Evolutionary conservation across 306 rosid species (phyloP).

Genomic region (Vigna angularis): DNA sequence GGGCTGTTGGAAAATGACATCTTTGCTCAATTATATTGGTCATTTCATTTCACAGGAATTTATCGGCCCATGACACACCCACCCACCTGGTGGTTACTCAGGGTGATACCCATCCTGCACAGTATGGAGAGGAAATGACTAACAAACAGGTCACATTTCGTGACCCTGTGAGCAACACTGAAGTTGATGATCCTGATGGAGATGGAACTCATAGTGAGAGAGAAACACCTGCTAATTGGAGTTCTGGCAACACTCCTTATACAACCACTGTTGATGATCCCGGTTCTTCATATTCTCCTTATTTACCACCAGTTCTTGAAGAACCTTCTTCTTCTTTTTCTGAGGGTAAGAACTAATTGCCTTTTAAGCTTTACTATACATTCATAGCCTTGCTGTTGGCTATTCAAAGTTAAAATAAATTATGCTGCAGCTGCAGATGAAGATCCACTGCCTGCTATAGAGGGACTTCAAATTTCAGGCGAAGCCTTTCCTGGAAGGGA

Average conservation of each 20-base stretch:
- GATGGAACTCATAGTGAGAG: conserved; percentile 74
- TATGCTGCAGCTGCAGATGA: conserved; percentile 83
- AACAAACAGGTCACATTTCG: conserved; percentile 90
- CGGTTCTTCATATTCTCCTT: conserved; percentile 72
- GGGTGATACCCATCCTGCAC: conserved; percentile 51
- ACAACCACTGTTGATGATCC: conserved; percentile 73
- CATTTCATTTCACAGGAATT: conserved; percentile 60
- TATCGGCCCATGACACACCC: conserved; percentile 51
- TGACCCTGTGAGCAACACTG: conserved; percentile 74
- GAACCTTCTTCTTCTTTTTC: conserved; percentile 97
- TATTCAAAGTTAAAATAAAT: conserved; percentile 44
- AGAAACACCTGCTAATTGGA: conserved; percentile 71
- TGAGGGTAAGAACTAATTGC: conserved; percentile 64
- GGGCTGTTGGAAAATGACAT: conserved; percentile 31
- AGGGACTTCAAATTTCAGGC: conserved; percentile 87
- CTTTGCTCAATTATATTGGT: conserved; percentile 47
- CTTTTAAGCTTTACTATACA: conserved; percentile 30
- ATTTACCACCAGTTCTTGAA: conserved; percentile 84
- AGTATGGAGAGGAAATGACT: conserved; percentile 66
- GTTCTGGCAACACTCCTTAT: conserved; percentile 70
- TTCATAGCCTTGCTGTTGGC: conserved; percentile 23
- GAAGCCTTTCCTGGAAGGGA: conserved; percentile 89
- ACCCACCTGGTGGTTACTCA: conserved; percentile 52
- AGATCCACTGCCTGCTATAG: conserved; percentile 93
- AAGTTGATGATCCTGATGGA: conserved; percentile 71